Conservation (phyloP, 805 yeast genomes). For the Candida verbasci region DNA sequence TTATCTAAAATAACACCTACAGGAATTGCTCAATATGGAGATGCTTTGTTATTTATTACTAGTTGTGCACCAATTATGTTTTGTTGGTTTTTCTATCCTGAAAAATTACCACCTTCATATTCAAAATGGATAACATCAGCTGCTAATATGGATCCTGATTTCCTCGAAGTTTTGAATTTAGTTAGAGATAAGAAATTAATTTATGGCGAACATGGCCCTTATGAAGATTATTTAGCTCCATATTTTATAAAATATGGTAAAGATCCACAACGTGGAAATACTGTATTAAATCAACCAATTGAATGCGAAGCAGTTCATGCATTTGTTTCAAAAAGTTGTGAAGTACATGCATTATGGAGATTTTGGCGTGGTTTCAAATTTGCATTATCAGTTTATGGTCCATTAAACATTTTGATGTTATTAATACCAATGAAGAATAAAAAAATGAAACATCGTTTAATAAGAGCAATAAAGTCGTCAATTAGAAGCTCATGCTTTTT, state of each 20-base stretch:
- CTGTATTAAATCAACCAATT: constrained; percentile 22
- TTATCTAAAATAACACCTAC: constrained; percentile 19
- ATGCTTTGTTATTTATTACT: constrained; percentile 24
- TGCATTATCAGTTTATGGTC: constrained; percentile 38
- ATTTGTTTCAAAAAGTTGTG: constrained; percentile 36
- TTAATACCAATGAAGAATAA: constrained; percentile 17
- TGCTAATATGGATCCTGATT: constrained; percentile 42
- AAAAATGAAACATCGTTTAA: constrained; percentile 12
- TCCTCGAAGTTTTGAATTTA: constrained; percentile 26
- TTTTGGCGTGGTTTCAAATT: constrained; percentile 37
- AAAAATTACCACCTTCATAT: constrained; percentile 40
- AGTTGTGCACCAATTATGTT: constrained; percentile 32
- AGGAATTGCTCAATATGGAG: constrained; percentile 16
- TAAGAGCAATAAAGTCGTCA: constrained; percentile 22
- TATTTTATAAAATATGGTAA: constrained; percentile 30
- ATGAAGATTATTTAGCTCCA: constrained; percentile 24
- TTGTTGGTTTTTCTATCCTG: constrained; percentile 37
- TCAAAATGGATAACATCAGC: constrained; percentile 46
- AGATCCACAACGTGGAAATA: constrained; percentile 27
- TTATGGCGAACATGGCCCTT: constrained; percentile 31
- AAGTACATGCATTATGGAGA: constrained; percentile 44
- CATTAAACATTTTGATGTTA: constrained; percentile 33
- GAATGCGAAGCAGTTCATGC: constrained; percentile 41
- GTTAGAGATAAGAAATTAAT: constrained; percentile 25
- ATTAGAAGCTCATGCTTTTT: constrained; percentile 41